phyloP scores from a whole-genome alignment of 495 filamentous ascomycete genomes.

The Platismatia glauca region DNA sequence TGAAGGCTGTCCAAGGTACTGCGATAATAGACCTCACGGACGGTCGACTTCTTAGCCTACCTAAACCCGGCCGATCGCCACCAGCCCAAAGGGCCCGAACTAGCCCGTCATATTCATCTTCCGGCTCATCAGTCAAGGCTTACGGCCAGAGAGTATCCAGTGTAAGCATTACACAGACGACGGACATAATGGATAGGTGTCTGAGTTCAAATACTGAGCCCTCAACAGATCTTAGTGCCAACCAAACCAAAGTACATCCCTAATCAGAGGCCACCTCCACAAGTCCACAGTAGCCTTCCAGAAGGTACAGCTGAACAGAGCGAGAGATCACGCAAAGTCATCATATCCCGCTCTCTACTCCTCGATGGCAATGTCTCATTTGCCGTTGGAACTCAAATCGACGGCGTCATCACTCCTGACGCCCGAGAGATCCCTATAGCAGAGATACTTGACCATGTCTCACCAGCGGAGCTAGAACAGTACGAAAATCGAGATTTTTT shows the following conservation, averaged over 20 bases:
- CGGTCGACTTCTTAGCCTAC: not conserved
- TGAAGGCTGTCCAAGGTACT: constrained; percentile 9
- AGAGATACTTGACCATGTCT: constrained; percentile 11
- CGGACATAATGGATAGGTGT: not conserved
- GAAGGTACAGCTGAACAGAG: not conserved
- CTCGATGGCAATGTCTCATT: constrained; percentile 13
- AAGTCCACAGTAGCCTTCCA: not conserved
- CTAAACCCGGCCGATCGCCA: not conserved
- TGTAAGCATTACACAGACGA: not conserved
- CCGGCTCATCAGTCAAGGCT: not conserved
- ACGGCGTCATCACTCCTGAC: not conserved
- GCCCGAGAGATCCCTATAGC: constrained; percentile 11
- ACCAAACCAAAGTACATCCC: constrained; percentile 8
- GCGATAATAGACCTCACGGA: not conserved
- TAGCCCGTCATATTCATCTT: not conserved
- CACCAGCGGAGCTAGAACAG: constrained; percentile 9
- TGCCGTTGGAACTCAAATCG: constrained; percentile 4
- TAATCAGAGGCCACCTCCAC: not conserved
- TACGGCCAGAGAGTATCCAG: not conserved
- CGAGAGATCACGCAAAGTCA: constrained; percentile 3
- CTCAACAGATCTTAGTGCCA: not conserved
- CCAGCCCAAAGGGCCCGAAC: not conserved
- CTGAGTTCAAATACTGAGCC: not conserved
- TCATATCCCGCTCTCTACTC: constrained; percentile 6
- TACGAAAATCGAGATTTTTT: constrained; percentile 17